Percentiles rank a stretch among this genome's conserved stretches.
These are phyloP conservation scores for Phoenix roebelenii DNA, from an alignment of 176 grass and related monocot genomes.

Conservation along the genomic window DNA sequence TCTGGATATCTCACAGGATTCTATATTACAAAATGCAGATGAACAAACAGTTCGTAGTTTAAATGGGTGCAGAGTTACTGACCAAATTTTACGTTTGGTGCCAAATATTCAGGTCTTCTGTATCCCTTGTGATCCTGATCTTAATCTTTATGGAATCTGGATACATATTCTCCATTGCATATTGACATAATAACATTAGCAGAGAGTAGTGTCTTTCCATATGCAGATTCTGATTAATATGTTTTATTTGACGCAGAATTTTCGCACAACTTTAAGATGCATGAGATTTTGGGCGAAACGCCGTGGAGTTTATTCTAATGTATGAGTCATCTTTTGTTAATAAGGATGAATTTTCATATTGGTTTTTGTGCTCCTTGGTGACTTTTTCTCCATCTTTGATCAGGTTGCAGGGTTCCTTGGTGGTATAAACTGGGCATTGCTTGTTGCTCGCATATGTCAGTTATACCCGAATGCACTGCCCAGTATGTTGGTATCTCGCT, in stretches of 20 bases:
- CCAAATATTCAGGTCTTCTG: constrained; percentile 53
- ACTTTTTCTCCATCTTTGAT: constrained; percentile 15
- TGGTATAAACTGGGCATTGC: constrained; percentile 97
- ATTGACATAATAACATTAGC: too few species aligned
- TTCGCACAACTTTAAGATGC: constrained; percentile 80
- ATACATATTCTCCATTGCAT: too few species aligned
- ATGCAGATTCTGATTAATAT: too few species aligned
- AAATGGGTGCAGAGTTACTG: constrained; percentile 87
- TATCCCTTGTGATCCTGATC: too few species aligned
- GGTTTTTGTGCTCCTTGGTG: not conserved
- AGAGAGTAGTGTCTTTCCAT: too few species aligned
- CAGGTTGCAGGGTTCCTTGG: constrained; percentile 94
- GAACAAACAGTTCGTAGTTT: constrained; percentile 86
- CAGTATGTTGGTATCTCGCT: constrained; percentile 80
- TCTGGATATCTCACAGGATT: constrained; percentile 83
- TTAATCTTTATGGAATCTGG: too few species aligned
- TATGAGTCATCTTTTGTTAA: constrained; percentile 28
- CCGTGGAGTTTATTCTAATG: constrained; percentile 89
- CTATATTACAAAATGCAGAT: constrained; percentile 77
- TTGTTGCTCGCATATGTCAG: constrained; percentile 90
- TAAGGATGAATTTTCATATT: constrained; percentile 5
- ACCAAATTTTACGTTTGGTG: constrained; percentile 79
- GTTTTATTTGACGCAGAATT: constrained; percentile 48
- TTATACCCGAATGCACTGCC: constrained; percentile 87
- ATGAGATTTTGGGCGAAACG: constrained; percentile 86